phyloP scores from a whole-genome alignment of 2,329 filamentous ascomycete genomes.

The Ascochyta clinopodiicola region DNA sequence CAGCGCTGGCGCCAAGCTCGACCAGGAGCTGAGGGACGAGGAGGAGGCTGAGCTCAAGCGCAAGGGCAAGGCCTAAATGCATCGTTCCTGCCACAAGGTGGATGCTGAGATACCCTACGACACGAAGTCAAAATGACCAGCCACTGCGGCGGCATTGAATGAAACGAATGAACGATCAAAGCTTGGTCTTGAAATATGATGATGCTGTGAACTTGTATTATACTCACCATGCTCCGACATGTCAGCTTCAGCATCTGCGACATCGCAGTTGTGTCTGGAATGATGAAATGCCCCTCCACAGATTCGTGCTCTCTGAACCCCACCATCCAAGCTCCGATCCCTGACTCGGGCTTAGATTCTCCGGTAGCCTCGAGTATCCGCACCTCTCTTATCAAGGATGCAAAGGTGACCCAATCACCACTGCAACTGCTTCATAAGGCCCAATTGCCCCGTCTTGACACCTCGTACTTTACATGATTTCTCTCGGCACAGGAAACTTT shows the following conservation, averaged over 20 bases:
- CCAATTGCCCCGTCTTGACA: slow-evolving; percentile 6
- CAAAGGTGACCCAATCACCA: background rate
- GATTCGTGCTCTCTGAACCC: slow-evolving; percentile 8
- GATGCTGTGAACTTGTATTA: background rate
- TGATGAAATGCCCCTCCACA: slow-evolving; percentile 9
- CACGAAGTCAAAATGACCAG: slow-evolving; percentile 7
- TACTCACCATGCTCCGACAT: background rate
- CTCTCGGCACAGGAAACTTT: slow-evolving; percentile 11
- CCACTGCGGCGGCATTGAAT: slow-evolving; percentile 15
- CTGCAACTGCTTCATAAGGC: slow-evolving; percentile 2
- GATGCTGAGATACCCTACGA: slow-evolving; percentile 17
- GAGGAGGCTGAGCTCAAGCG: slow-evolving; percentile 69
- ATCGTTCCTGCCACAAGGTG: slow-evolving; percentile 2
- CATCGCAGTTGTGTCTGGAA: background rate
- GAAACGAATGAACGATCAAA: slow-evolving; percentile 17
- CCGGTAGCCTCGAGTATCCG: slow-evolving; percentile 4
- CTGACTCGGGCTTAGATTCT: background rate
- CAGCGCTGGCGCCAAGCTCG: slow-evolving; percentile 73
- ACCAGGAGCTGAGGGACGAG: slow-evolving; percentile 71
- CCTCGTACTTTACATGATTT: slow-evolving; percentile 12
- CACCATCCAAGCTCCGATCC: slow-evolving; percentile 9
- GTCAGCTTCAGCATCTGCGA: background rate
- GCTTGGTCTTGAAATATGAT: background rate
- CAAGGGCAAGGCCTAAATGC: slow-evolving; percentile 58
- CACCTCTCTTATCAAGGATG: background rate